These are phyloP conservation scores for Fusarium subtropicale DNA, from an alignment of 2,329 filamentous ascomycete species.

Conservation along the genomic window DNA sequence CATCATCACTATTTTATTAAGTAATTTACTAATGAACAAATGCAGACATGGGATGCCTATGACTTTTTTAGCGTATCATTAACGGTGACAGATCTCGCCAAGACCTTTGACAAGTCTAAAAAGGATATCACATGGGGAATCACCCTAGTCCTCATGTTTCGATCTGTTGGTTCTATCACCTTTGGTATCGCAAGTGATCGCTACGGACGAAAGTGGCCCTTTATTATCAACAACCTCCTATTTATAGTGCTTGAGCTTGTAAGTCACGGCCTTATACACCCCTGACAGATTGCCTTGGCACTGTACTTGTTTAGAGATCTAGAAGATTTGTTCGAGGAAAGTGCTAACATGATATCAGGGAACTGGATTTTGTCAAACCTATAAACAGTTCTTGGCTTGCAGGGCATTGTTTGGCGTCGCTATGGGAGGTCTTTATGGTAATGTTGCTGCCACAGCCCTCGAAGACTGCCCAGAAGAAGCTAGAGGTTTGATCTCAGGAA, in stretches of 20 bases:
- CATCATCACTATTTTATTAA: accelerated
- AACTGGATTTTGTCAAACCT: slow-evolving; percentile 77
- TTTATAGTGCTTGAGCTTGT: slow-evolving; percentile 79
- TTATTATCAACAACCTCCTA: slow-evolving; percentile 79
- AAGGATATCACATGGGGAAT: slow-evolving; percentile 74
- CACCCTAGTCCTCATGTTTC: slow-evolving; percentile 71
- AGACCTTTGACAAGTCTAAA: slow-evolving; percentile 64
- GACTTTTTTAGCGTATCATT: slow-evolving; percentile 58
- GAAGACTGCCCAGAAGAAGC: slow-evolving; percentile 77
- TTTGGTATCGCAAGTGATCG: slow-evolving; percentile 68
- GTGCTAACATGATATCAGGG: slow-evolving; percentile 52
- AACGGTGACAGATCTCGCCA: slow-evolving; percentile 62
- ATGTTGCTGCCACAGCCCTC: slow-evolving; percentile 81
- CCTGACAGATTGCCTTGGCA: slow-evolving; percentile 12
- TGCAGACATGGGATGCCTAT: slow-evolving; percentile 71
- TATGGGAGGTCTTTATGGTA: slow-evolving; percentile 85
- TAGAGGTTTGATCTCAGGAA: slow-evolving; percentile 79
- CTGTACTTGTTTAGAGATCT: not conserved
- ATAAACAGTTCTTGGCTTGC: slow-evolving; percentile 78
- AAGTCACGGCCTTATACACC: slow-evolving; percentile 42
- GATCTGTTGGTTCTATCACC: slow-evolving; percentile 64
- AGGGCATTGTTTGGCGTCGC: slow-evolving; percentile 81
- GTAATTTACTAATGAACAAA: not conserved
- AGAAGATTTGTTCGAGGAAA: slow-evolving; percentile 2
- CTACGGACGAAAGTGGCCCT: slow-evolving; percentile 75